Percentiles rank a stretch among this genome's conserved stretches.
Conservation (phyloP, 306 rosid species). For the Amphicarpaea edgeworthii region DNA sequence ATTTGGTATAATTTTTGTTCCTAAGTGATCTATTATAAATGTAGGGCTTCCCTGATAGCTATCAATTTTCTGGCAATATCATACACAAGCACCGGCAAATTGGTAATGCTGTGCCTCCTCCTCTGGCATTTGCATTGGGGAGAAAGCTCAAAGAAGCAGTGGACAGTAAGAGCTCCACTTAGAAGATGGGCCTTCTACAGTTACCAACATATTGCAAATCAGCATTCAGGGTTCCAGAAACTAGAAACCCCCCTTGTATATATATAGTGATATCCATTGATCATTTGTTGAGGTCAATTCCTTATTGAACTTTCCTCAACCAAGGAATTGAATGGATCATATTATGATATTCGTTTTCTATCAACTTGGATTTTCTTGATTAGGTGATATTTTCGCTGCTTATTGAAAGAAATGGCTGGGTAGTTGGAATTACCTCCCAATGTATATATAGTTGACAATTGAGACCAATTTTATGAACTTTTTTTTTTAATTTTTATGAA, state of each 20-base stretch:
- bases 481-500: too few species aligned
- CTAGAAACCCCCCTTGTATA: constrained; percentile 25
- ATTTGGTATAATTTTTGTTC: constrained; percentile 8
- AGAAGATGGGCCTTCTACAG: constrained; percentile 12
- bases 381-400: background rate
- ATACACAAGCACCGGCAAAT: constrained; percentile 93
- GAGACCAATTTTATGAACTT: too few species aligned
- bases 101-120: constrained; percentile 99
- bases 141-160: constrained; percentile 82
- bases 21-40: constrained; percentile 33
- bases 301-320: background rate
- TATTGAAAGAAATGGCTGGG: constrained; percentile 5
- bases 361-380: background rate
- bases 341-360: background rate
- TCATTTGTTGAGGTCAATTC: constrained; percentile 7
- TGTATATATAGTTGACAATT: background rate
- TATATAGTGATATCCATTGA: constrained; percentile 24
- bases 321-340: constrained; percentile 1
- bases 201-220: constrained; percentile 25
- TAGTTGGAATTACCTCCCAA: background rate
- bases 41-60: constrained; percentile 91
- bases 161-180: constrained; percentile 49
- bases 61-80: constrained; percentile 74
- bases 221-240: constrained; percentile 2
- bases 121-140: constrained; percentile 88